Base-by-base conservation (phyloP, 108 stramenopile species). In the Chaetoceros tenuissimus region DNA sequence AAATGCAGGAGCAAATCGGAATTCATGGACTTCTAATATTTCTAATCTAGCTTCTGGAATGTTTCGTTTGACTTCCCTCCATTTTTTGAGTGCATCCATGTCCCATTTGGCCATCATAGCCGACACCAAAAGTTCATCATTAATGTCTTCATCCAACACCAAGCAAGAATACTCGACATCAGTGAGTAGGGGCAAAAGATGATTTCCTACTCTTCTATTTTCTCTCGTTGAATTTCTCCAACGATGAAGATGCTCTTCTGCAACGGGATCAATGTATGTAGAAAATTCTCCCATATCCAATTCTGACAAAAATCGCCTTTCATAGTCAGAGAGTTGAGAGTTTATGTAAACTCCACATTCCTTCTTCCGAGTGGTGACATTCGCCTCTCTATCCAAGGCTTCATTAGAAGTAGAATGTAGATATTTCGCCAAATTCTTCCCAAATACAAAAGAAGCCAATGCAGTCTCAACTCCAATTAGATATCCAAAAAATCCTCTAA, bases 401-500 rank as follows among this genome's bases (percentile, higher is more conserved):
- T 70, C 66, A 45, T 77, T 77, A 21, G 47, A 27, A 47, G 30
- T 48, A 24, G 59, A 17, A 48, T 70, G 61, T n/a, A 67, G 51
- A 66, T 73, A 81, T 28, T 60, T 31, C 13, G 78, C 72, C 21
- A 78, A 24, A 10, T 71, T 72, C 31, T 72, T 62, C 28, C 87
- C 87, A 24, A 62, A 73, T 13, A 72, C 69, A 64, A 73, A 88
- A 25, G 67, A 75, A 16, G 60, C 77, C 2, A 81, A 31, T 1
- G 79, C 53, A 18, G 67, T 68, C 49, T 82, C 73, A 59, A 82
- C 57, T 21, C 87, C 87, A 55, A 88, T 64, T 7, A 88, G 24
- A 28, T 82, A 88, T 28, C 87, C 87, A 57, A 88, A 73, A 26
- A 81, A 24, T 19, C 81, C 81, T 5, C 73, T 59, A n/a, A 68